Conservation (phyloP, 257 asterid genomes). For the Fraxinus cuspidata region DNA sequence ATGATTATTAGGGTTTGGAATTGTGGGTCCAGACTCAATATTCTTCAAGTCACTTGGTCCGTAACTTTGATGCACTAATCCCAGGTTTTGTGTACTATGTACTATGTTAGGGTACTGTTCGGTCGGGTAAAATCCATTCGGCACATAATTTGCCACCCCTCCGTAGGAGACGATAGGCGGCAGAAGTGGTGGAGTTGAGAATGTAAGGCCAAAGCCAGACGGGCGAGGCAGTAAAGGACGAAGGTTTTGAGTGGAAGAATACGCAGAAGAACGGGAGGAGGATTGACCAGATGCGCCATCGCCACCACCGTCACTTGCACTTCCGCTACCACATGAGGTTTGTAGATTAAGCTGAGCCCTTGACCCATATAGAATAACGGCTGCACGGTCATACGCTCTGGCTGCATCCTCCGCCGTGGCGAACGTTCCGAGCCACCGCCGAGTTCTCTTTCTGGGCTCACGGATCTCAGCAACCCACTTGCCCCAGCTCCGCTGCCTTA, state of each 20-base stretch:
- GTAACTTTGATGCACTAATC: conserved; percentile 11
- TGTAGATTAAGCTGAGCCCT: conserved; percentile 81
- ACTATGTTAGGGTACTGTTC: conserved; percentile 43
- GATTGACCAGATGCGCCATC: not conserved
- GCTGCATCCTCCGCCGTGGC: conserved; percentile 97
- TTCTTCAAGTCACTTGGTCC: conserved; percentile 12
- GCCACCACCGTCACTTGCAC: not conserved
- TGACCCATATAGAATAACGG: conserved; percentile 70
- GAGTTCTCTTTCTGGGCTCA: conserved; percentile 66
- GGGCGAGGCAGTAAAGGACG: not conserved
- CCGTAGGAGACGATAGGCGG: conserved; percentile 14
- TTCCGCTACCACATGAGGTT: conserved; percentile 33
- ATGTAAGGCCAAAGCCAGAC: conserved; percentile 5
- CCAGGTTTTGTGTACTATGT: conserved; percentile 17
- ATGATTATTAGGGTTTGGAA: conserved; percentile 49
- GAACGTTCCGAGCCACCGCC: conserved; percentile 93
- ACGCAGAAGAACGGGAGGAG: not conserved
- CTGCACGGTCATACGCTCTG: conserved; percentile 95
- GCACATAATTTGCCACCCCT: conserved; percentile 25
- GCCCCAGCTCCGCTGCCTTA: conserved; percentile 90
- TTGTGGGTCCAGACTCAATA: conserved; percentile 32
- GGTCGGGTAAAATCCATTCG: conserved; percentile 53
- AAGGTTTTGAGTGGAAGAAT: not conserved
- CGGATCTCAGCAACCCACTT: conserved; percentile 99
- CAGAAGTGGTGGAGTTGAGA: conserved; percentile 25